Conservation (phyloP, 1,284 basidiomycete species). For the Hemileia vastatrix region DNA sequence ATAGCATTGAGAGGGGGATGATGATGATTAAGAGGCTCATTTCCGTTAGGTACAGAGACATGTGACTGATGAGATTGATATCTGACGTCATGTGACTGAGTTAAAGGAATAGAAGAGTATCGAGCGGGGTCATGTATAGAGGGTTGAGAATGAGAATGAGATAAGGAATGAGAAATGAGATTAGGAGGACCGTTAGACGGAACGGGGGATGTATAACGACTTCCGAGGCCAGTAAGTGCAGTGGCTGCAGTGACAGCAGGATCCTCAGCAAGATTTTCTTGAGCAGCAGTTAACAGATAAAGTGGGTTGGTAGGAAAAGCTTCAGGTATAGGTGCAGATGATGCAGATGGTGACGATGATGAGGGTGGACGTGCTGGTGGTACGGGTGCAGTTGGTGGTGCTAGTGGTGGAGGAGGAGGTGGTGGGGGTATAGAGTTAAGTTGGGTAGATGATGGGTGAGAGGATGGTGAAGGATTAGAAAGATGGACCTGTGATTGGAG, state of each 20-base stretch:
- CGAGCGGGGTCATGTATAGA: too few species aligned
- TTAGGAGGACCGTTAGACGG: slow-evolving; percentile 1
- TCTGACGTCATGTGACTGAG: not conserved
- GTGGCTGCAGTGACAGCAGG: slow-evolving; percentile 17
- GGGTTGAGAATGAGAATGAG: slow-evolving; percentile 36
- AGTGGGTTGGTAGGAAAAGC: slow-evolving; percentile 17
- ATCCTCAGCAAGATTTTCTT: slow-evolving; percentile 17
- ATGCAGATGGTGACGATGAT: slow-evolving; percentile 4
- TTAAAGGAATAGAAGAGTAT: not conserved
- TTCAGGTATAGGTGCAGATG: too few species aligned
- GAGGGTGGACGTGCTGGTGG: too few species aligned
- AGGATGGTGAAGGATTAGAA: not conserved
- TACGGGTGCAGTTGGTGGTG: not conserved
- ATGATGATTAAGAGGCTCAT: not conserved
- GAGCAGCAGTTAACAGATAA: slow-evolving; percentile 17
- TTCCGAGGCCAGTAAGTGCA: slow-evolving; percentile 18
- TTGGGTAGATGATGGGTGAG: not conserved
- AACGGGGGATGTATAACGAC: slow-evolving; percentile 19
- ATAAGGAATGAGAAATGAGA: slow-evolving; percentile 38
- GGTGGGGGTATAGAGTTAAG: not conserved
- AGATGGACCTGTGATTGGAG: not conserved
- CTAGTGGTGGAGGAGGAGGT: not conserved
- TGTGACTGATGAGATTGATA: slow-evolving; percentile 1
- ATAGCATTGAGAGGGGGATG: not conserved
- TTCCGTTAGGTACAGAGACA: not conserved